Evolutionary conservation across 1,139 yeast species (phyloP).

Genomic region (Kluyveromyces sp.): DNA sequence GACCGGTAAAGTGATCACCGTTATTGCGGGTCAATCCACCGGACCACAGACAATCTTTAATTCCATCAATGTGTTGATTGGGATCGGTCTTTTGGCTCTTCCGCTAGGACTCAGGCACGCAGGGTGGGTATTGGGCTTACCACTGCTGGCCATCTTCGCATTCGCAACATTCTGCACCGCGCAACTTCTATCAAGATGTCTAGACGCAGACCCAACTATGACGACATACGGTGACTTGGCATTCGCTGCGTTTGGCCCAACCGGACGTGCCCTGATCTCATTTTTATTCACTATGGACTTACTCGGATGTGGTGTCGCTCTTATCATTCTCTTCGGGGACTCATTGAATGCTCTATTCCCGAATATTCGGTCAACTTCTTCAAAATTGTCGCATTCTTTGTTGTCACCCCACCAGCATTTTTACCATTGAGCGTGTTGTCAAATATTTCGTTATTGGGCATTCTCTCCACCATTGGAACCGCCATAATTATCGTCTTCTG

Average conservation of each 20-base stretch:
- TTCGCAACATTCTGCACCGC: constrained; percentile 64
- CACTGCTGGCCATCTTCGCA: constrained; percentile 50
- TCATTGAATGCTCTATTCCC: constrained; percentile 67
- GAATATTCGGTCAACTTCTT: constrained; percentile 38
- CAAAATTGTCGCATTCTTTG: constrained; percentile 51
- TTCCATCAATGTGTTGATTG: constrained; percentile 76
- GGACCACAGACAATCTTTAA: constrained; percentile 84
- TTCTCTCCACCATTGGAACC: constrained; percentile 57
- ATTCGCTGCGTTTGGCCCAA: constrained; percentile 60
- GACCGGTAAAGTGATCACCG: constrained; percentile 68
- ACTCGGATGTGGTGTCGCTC: constrained; percentile 68
- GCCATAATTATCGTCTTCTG: constrained; percentile 50
- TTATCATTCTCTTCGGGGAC: constrained; percentile 77
- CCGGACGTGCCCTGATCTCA: constrained; percentile 59
- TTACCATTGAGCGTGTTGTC: constrained; percentile 70
- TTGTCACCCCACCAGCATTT: constrained; percentile 56
- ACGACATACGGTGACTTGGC: constrained; percentile 88
- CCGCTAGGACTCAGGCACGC: constrained; percentile 74
- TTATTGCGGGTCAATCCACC: constrained; percentile 78
- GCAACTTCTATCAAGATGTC: constrained; percentile 48
- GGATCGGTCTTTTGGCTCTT: constrained; percentile 76
- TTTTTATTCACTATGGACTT: constrained; percentile 67
- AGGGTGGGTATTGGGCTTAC: constrained; percentile 70
- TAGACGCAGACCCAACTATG: constrained; percentile 69
- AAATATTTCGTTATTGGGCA: constrained; percentile 66